Conservation (phyloP, 2,329 filamentous ascomycete genomes). For the Capronia coronata region DNA sequence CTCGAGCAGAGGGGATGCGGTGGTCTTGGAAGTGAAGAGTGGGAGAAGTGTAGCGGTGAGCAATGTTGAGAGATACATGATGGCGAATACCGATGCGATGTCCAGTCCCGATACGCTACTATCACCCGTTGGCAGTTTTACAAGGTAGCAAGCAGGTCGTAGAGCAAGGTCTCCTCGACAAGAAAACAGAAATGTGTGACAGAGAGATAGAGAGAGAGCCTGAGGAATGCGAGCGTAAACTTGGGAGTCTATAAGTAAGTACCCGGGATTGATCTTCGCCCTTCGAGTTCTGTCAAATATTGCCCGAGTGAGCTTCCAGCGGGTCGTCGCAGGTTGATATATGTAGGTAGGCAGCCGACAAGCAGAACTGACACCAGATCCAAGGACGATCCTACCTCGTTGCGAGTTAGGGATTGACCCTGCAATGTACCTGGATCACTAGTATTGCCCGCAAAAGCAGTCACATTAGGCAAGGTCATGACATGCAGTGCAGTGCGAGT, state of each 20-base stretch:
- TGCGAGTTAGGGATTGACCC: background rate
- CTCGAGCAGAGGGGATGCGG: conserved; percentile 19
- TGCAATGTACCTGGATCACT: background rate
- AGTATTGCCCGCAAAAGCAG: background rate
- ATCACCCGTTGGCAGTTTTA: too few relatives aligned
- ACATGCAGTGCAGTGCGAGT: too few relatives aligned
- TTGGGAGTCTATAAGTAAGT: too few relatives aligned
- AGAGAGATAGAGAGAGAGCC: too few relatives aligned
- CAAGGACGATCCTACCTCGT: background rate
- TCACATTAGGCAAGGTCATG: background rate
- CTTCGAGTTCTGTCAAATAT: too few relatives aligned
- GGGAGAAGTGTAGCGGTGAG: conserved; percentile 15
- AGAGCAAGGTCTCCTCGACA: too few relatives aligned
- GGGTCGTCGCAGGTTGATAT: background rate
- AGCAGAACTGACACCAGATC: background rate
- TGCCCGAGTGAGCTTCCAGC: background rate
- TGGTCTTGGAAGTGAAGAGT: conserved; percentile 3
- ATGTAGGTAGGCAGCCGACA: background rate
- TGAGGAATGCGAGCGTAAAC: too few relatives aligned
- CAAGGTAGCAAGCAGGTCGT: too few relatives aligned
- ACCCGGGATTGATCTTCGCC: too few relatives aligned
- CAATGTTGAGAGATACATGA: conserved; percentile 18
- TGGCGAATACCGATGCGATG: conserved; percentile 5
- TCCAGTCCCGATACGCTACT: too few relatives aligned
- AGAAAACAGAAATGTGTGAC: too few relatives aligned